A percentile compares a stretch with the other conserved stretches of the same genome.
Conservation (phyloP, 371 early-diverging fungal species). For the Edhazardia aedis region DNA sequence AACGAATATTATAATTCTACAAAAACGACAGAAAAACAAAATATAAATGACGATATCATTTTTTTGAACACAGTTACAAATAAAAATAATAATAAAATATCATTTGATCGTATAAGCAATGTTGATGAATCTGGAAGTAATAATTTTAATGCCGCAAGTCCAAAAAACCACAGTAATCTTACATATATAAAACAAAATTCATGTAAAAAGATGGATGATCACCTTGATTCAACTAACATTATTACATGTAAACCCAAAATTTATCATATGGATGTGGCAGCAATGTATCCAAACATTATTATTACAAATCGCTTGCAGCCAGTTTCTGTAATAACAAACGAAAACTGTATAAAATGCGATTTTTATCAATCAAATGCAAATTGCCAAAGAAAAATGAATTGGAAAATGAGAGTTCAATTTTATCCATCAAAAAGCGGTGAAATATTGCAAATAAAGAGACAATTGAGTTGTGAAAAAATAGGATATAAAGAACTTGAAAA, state of each 20-base stretch:
- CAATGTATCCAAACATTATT: constrained; percentile 99
- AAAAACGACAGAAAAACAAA: no score
- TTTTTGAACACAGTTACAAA: no score
- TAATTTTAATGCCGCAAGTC: constrained; percentile 49
- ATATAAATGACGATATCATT: no score
- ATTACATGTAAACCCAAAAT: constrained; percentile 54
- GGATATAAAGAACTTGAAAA: not conserved
- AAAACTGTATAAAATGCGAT: constrained; percentile 73
- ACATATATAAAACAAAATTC: constrained; percentile 29
- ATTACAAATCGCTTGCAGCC: constrained; percentile 93
- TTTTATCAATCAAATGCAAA: constrained; percentile 60
- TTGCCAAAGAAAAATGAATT: constrained; percentile 79
- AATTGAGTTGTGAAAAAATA: constrained; percentile 54
- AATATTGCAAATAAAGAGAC: constrained; percentile 65
- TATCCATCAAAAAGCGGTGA: constrained; percentile 68
- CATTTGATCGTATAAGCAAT: constrained; percentile 54
- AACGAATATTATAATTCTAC: no score
- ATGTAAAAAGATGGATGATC: constrained; percentile 20
- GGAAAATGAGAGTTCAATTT: constrained; percentile 90
- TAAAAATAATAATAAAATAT: no score
- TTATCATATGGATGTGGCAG: constrained; percentile 96
- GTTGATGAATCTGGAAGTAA: constrained; percentile 55
- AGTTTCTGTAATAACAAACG: constrained; percentile 72
- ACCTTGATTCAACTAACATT: no score
- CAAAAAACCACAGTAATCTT: constrained; percentile 3